These are phyloP conservation scores for Pichia sp. DNA, from an alignment of 1,139 yeast species.

Conservation along the genomic window DNA sequence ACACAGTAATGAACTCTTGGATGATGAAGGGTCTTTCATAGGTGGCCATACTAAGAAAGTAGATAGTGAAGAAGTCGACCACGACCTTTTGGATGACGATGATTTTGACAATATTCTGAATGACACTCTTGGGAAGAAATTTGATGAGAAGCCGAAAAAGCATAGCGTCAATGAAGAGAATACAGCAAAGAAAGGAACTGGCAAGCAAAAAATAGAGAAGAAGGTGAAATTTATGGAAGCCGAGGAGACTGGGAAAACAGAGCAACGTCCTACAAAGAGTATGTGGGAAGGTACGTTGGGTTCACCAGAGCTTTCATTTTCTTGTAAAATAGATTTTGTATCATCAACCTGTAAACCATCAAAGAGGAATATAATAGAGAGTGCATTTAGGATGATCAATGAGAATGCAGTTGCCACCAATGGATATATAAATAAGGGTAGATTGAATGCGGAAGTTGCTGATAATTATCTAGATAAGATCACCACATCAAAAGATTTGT, in stretches of 20 bases:
- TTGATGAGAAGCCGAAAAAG: background rate
- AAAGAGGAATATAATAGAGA: constrained; percentile 18
- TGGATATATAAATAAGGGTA: constrained; percentile 54
- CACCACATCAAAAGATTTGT: constrained; percentile 45
- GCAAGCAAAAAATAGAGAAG: background rate
- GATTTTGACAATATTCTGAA: constrained; percentile 24
- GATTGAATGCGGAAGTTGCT: constrained; percentile 52
- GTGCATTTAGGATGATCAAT: constrained; percentile 31
- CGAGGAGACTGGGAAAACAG: constrained; percentile 3
- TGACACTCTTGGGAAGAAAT: background rate
- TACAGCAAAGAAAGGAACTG: background rate
- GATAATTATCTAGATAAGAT: constrained; percentile 53
- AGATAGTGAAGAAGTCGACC: background rate
- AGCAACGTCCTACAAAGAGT: background rate
- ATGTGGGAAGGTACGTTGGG: constrained; percentile 25
- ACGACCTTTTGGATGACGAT: constrained; percentile 19
- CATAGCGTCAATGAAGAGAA: background rate
- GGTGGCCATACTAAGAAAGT: background rate
- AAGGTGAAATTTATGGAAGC: background rate
- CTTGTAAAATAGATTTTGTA: constrained; percentile 40
- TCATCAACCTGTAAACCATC: constrained; percentile 34
- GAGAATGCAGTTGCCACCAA: constrained; percentile 25
- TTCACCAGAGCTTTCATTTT: constrained; percentile 18
- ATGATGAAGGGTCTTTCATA: background rate
- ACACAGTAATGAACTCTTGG: background rate